phyloP scores from a whole-genome alignment of 768 basidiomycete species.

The Hypholoma sublateritium region DNA sequence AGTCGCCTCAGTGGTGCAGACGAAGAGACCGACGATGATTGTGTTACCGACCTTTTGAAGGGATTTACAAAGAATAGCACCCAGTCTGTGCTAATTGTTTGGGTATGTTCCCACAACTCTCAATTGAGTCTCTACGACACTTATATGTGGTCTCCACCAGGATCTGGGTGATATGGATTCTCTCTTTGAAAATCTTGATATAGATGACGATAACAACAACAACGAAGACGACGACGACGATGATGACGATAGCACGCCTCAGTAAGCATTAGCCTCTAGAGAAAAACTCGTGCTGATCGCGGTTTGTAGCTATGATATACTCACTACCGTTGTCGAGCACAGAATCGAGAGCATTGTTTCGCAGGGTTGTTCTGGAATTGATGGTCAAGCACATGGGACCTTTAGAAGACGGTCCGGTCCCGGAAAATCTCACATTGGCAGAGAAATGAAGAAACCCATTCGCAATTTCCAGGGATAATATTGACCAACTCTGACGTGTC shows the following conservation, averaged over 20 bases:
- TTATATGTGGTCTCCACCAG: conserved; percentile 7
- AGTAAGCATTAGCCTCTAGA: conserved; percentile 10
- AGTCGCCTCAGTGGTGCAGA: conserved; percentile 15
- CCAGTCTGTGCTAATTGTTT: conserved; percentile 21
- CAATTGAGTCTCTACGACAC: neutral
- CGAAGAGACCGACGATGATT: conserved; percentile 23
- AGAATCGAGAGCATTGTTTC: conserved; percentile 12
- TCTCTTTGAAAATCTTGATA: conserved; percentile 20
- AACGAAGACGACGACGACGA: conserved; percentile 18
- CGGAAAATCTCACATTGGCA: too few species aligned
- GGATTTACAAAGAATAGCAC: conserved; percentile 22
- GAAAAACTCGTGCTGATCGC: neutral
- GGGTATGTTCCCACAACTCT: conserved; percentile 13
- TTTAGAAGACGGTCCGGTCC: neutral
- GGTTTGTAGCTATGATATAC: conserved; percentile 12
- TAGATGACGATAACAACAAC: conserved; percentile 17
- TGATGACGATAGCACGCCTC: conserved; percentile 2
- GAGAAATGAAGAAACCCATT: too few species aligned
- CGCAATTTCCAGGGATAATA: too few species aligned
- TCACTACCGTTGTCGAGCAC: conserved; percentile 14
- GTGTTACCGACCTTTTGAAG: conserved; percentile 19
- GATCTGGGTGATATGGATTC: conserved; percentile 18
- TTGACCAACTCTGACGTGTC: too few species aligned
- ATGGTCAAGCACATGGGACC: conserved; percentile 19
- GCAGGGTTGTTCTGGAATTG: conserved; percentile 20